Evolutionary conservation across 2,329 filamentous ascomycete genomes (phyloP), one percentile per base, ranked within the genome.

Genomic region (Aspergillus brunneoviolaceus): DNA sequence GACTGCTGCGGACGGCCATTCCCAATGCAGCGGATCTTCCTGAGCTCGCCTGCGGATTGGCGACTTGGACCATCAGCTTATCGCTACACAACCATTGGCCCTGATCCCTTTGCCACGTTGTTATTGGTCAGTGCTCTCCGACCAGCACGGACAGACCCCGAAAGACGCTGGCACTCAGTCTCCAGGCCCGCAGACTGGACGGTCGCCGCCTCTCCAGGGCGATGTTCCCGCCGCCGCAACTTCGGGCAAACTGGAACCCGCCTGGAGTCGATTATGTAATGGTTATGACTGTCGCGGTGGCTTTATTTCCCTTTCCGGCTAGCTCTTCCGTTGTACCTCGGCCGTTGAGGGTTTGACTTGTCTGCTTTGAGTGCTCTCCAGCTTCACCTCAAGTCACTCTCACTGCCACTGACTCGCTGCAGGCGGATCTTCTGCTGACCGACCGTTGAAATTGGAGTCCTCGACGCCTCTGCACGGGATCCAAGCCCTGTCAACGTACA

Each of bases 81-180:
- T 67, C 65, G 64, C 56, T 10, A 35, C 14, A 1, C 5, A 1
- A 1, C 63, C 49, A 65, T 67, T 67, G 60, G 65, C 4, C 4
- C 3, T 29, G 2, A 9, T 0, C 12, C 2, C 1, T 14, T 39
- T 27, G 25, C 47, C 54, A 53, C 57, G 53, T 61, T 63, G 27
- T 59, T 23, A 62, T 63, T 63, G 63, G 61, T 21, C 63, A 61
- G 58, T 59, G 55, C 52, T 53, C 52, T 53, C 19, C 49, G 53
- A n/a, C 51, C 59, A 57, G 65, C 64, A 66, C 64, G 61, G 64
- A 65, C 64, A 65, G 59, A 56, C 55, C 59, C 65, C 65, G 65
- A 67, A 60, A 47, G 16, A 3, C 39, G 39, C 4, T 16, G 27
- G 4, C 21, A 4, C 39, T 42, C 39, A 7, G 12, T n/a, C 39